Conservation (phyloP, 257 asterid genomes). For the Capsicum baccatum region DNA sequence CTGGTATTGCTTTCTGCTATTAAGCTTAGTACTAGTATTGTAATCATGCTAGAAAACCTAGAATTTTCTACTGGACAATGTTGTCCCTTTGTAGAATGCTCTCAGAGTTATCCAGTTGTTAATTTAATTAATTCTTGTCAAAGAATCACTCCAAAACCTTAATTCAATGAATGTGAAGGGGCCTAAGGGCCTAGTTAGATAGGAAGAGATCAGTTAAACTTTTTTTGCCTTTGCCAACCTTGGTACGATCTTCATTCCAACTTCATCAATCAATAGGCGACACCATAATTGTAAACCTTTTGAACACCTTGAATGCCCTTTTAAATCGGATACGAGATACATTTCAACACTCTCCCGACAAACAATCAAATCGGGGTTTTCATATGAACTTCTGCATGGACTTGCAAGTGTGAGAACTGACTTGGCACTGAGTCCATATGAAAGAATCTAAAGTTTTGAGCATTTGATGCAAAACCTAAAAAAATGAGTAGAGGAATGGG, state of each 20-base stretch:
- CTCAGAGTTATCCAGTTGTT: background rate
- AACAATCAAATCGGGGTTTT: background rate
- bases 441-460: background rate
- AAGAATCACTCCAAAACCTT: background rate
- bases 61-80: background rate
- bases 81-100: background rate
- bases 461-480: background rate
- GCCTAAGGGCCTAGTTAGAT: background rate
- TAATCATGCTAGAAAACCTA: background rate
- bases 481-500: background rate
- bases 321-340: background rate
- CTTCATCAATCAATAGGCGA: background rate
- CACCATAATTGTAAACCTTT: background rate
- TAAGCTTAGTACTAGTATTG: background rate
- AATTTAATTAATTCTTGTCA: background rate
- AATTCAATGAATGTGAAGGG: background rate
- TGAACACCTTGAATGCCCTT: conserved; percentile 6
- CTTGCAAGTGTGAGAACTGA: background rate
- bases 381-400: background rate
- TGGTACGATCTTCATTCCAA: no score
- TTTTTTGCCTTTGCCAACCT: no score
- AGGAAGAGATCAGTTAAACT: no score
- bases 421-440: background rate
- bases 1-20: conserved; percentile 46
- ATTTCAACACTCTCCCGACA: background rate